A percentile compares a stretch with the other conserved stretches of the same genome.
These are phyloP conservation scores for Penicillium parvum DNA, from an alignment of 495 filamentous ascomycete species.

Conservation along the genomic window DNA sequence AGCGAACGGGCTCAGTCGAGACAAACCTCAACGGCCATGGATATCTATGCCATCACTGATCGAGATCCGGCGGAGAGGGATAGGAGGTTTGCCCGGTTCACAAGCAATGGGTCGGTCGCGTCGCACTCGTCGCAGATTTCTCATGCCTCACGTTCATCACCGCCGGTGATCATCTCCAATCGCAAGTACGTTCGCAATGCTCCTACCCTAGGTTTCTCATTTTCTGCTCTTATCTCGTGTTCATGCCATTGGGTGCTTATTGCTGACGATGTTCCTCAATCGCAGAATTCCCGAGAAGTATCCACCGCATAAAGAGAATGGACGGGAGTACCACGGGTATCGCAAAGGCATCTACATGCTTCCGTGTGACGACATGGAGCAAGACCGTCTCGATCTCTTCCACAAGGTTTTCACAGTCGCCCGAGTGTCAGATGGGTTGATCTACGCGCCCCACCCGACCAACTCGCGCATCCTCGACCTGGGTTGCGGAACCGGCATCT, in stretches of 20 bases:
- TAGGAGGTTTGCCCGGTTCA: conserved; percentile 20
- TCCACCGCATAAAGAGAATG: conserved; percentile 42
- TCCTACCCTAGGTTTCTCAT: too few relatives aligned
- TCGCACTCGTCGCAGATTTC: conserved; percentile 21
- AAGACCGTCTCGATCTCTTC: conserved; percentile 73
- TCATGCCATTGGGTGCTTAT: too few relatives aligned
- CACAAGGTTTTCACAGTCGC: conserved; percentile 71
- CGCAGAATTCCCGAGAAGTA: conserved; percentile 34
- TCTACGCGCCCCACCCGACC: conserved; percentile 49
- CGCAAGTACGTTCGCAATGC: conserved; percentile 40
- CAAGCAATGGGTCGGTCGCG: conserved; percentile 33
- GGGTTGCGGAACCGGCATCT: conserved; percentile 87
- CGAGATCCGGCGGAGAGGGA: conserved; percentile 29
- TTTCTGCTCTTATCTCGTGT: too few relatives aligned
- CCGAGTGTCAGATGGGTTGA: conserved; percentile 49
- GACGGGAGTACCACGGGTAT: conserved; percentile 45
- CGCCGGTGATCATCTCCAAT: conserved; percentile 22
- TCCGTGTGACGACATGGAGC: conserved; percentile 57
- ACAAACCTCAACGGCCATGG: conserved; percentile 43
- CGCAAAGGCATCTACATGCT: conserved; percentile 47
- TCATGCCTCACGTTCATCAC: conserved; percentile 18
- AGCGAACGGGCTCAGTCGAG: conserved; percentile 32
- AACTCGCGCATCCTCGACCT: conserved; percentile 68
- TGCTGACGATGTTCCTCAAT: conserved; percentile 1
- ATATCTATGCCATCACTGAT: conserved; percentile 39